These are phyloP conservation scores for Guadua angustifolia DNA, from an alignment of 176 grass and related monocot genomes.

Conservation along the genomic window DNA sequence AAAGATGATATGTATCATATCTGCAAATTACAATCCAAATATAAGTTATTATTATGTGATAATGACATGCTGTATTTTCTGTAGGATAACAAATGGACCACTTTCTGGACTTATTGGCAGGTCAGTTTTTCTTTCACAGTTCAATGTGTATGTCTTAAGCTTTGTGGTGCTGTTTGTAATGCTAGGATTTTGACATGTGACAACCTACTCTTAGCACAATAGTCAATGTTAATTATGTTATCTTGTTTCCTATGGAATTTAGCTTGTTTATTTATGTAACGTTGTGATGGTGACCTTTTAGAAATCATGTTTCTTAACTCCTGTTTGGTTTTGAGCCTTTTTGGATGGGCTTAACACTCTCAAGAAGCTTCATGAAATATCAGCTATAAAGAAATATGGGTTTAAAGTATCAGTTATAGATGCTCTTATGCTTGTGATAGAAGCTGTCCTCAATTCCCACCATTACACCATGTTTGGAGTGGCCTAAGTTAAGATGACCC, in stretches of 20 bases:
- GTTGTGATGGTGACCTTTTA: conserved; percentile 8
- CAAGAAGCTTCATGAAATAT: neutral
- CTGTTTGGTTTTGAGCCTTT: neutral
- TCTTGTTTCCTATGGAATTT: conserved; percentile 1
- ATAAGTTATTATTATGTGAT: conserved; percentile 5
- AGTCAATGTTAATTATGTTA: neutral
- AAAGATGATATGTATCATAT: conserved; percentile 19
- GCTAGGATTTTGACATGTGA: conserved; percentile 7
- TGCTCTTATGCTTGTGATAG: neutral
- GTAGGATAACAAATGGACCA: conserved; percentile 96
- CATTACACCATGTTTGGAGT: neutral
- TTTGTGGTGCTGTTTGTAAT: neutral
- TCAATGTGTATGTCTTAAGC: conserved; percentile 8
- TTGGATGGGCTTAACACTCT: neutral
- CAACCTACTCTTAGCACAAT: neutral
- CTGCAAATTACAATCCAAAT: conserved; percentile 9
- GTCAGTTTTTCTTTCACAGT: conserved; percentile 51
- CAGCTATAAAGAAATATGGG: neutral
- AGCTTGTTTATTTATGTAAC: neutral
- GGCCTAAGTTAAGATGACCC: conserved; percentile 23
- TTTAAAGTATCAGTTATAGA: neutral
- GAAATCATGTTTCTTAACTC: conserved; percentile 7
- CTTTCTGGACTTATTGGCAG: conserved; percentile 98
- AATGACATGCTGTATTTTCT: conserved; percentile 36
- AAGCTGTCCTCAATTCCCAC: neutral